A percentile compares a stretch with the other conserved stretches of the same genome.
phyloP scores from a whole-genome alignment of 306 rosid species.

The Rosa chinensis region DNA sequence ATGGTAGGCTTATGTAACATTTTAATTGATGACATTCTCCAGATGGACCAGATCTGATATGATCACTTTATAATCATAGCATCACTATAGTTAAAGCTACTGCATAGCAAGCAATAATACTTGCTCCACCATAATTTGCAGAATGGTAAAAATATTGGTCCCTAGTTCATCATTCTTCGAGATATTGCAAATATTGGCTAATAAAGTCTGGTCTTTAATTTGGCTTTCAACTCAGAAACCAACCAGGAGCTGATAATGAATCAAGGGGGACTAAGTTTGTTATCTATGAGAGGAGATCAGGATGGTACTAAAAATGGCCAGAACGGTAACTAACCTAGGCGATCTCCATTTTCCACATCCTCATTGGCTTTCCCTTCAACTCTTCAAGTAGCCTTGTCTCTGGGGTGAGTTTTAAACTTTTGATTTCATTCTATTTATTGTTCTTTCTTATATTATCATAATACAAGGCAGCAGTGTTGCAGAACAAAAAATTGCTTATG shows the following conservation, averaged over 20 bases:
- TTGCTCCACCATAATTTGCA: too few relatives aligned
- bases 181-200: constrained; percentile 18
- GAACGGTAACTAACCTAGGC: constrained; percentile 57
- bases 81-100: too few relatives aligned
- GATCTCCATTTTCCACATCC: constrained; percentile 76
- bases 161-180: too few relatives aligned
- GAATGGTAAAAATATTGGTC: too few relatives aligned
- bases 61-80: too few relatives aligned
- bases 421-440: not conserved
- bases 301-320: constrained; percentile 40
- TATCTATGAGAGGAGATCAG: constrained; percentile 68
- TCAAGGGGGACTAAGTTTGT: constrained; percentile 89
- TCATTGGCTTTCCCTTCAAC: constrained; percentile 74
- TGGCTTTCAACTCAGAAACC: constrained; percentile 61
- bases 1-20: too few relatives aligned
- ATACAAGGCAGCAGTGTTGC: not conserved
- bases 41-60: too few relatives aligned
- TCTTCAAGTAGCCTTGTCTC: constrained; percentile 68
- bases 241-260: constrained; percentile 97
- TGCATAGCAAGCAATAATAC: too few relatives aligned
- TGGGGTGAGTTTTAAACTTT: constrained; percentile 60
- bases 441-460: not conserved
- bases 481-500: constrained; percentile 2
- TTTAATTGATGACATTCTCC: too few relatives aligned
- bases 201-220: constrained; percentile 2